Evolutionary conservation across 2,329 filamentous ascomycete species (phyloP), one percentile per base, ranked within the genome.

Genomic region (Fonsecaea multimorphosa): DNA sequence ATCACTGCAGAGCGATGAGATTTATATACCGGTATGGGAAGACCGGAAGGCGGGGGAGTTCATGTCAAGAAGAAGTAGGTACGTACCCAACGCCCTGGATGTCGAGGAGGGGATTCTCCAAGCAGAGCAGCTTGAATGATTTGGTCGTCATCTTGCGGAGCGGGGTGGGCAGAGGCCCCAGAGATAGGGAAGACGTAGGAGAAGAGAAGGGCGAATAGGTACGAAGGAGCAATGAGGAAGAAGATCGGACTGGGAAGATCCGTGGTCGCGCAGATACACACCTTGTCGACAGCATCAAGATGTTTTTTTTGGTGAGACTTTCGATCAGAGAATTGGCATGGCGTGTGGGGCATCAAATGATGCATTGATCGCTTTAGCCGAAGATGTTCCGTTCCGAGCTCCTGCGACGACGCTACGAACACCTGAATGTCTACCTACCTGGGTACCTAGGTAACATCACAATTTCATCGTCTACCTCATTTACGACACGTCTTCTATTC

Each of bases 21-120:
- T 68, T 64, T 58, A 16, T n/a, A 16, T n/a, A n/a, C n/a, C n/a
- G n/a, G n/a, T n/a, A n/a, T n/a, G n/a, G n/a, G n/a, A n/a, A n/a
- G n/a, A n/a, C n/a, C n/a, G n/a, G n/a, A n/a, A 11, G 24, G 55
- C 29, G 32, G 58, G 56, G 14, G 57, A 58, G 54, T 36, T 12
- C 58, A 24, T 4, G 3, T 34, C 19, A 19, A 51, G 16, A 57
- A n/a, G n/a, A 22, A 31, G 29, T 31, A 31, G 29, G 2, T 58
- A 78, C 82, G 70, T 80, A 88, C 87, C 86, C 87, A 74, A 84
- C 79, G 74, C 90, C 95, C 83, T 97, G 94, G 79, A 99, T 99
- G 78, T 99, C 91, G 75, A 99, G 91, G 74, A 99, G 89, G 79
- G 95, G 95, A 82, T 99, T 99, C 89, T 97, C 95, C 75, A 99